Percentiles rank a stretch among this genome's conserved stretches.
phyloP scores from a whole-genome alignment of 2,329 filamentous ascomycete species.

The Exserohilum rostratum region DNA sequence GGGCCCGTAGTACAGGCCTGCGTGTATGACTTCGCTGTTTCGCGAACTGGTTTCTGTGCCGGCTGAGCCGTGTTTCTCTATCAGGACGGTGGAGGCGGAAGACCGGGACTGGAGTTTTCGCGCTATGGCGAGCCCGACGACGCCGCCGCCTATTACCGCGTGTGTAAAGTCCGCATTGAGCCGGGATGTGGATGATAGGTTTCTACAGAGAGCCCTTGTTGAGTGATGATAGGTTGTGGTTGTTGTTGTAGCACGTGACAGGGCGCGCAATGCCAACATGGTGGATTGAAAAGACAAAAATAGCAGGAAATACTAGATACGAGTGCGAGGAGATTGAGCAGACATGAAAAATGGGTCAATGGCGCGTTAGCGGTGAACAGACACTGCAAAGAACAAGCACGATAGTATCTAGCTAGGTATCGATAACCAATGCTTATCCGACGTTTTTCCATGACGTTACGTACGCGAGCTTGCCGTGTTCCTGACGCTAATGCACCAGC shows the following conservation, averaged over 20 bases:
- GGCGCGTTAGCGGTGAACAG: not conserved
- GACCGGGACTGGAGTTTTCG: slow-evolving; percentile 69
- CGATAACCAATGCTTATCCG: slow-evolving; percentile 8
- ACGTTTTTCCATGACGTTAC: slow-evolving; percentile 10
- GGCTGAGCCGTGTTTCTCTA: slow-evolving; percentile 76
- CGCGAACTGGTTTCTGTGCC: slow-evolving; percentile 88
- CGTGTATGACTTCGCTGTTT: slow-evolving; percentile 96
- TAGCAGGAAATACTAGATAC: not conserved
- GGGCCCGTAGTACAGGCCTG: slow-evolving; percentile 86
- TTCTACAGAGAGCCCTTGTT: not conserved
- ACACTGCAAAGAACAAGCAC: not conserved
- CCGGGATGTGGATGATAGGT: slow-evolving; percentile 37
- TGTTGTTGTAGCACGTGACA: slow-evolving; percentile 1
- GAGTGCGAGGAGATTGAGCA: not conserved
- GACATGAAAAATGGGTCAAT: not conserved
- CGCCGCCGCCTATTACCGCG: slow-evolving; percentile 71
- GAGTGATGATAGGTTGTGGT: not conserved
- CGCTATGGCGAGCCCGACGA: slow-evolving; percentile 81
- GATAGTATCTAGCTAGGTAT: not conserved
- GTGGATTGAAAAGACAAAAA: not conserved
- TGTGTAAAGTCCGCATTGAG: slow-evolving; percentile 66
- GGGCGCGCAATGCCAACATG: slow-evolving; percentile 22
- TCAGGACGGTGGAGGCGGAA: slow-evolving; percentile 71
- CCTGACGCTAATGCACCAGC: slow-evolving; percentile 12
- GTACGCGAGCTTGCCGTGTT: slow-evolving; percentile 2